These are phyloP conservation scores for Multifurca ochricompacta DNA, from an alignment of 768 basidiomycete species.

Conservation along the genomic window DNA sequence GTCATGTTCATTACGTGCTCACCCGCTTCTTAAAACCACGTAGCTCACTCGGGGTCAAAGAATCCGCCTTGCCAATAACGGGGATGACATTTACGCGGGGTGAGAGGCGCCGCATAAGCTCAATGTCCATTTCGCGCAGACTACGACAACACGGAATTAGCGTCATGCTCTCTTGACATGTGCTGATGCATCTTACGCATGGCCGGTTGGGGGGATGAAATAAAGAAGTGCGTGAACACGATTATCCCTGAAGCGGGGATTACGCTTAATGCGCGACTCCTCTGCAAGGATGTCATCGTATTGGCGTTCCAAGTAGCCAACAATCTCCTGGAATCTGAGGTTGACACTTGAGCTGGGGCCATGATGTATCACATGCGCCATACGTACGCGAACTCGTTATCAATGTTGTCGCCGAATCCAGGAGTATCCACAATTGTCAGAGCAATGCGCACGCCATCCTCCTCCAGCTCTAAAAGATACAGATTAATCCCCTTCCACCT, in stretches of 20 bases:
- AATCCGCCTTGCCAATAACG: conserved; percentile 94
- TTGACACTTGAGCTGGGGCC: not conserved
- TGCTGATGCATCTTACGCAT: conserved; percentile 52
- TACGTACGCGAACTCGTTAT: conserved; percentile 95
- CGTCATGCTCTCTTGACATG: not conserved
- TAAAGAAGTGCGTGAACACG: conserved; percentile 93
- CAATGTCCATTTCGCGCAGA: conserved; percentile 96
- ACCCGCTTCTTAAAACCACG: conserved; percentile 94
- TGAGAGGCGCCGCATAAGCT: conserved; percentile 95
- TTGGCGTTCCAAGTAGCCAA: conserved; percentile 94
- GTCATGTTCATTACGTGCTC: conserved; percentile 22
- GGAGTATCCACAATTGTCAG: conserved; percentile 98
- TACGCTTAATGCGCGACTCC: conserved; percentile 98
- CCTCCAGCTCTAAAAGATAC: conserved; percentile 72
- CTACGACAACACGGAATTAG: conserved; percentile 31
- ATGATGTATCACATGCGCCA: not conserved
- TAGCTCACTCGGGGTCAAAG: conserved; percentile 87
- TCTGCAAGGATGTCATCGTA: conserved; percentile 98
- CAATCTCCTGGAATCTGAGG: conserved; percentile 89
- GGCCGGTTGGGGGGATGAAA: conserved; percentile 98
- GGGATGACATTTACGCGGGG: conserved; percentile 99
- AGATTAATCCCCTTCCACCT: too few species aligned
- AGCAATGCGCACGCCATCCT: conserved; percentile 96
- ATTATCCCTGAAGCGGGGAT: conserved; percentile 98
- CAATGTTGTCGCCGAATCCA: conserved; percentile 97